Base-by-base conservation (phyloP, 2,329 filamentous ascomycete genomes). In the Colletotrichum cordylinicola region DNA sequence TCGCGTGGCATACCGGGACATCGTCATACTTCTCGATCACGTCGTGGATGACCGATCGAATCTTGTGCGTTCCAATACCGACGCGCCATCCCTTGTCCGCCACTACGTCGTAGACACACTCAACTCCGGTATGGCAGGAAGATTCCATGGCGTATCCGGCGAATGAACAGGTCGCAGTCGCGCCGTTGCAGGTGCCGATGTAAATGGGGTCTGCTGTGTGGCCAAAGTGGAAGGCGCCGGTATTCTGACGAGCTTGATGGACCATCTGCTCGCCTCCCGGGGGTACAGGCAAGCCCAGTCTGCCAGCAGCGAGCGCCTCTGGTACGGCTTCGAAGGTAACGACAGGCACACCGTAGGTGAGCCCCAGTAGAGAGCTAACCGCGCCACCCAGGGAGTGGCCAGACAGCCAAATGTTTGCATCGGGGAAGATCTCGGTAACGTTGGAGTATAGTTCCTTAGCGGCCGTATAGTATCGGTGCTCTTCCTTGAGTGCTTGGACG, bases 151-250 rank as follows among this genome's bases (percentile, higher is more conserved):
- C 96, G 83, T 98, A 99, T 0, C 97, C 97, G 2, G 93, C 96
- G 81, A 98, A 93, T 0, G 96, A 97, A 84, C 97, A 98, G 13
- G 94, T 93, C 4, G 96, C 96, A 3, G 95, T 96, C 4, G 95
- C 95, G 37, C 94, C 95, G 81, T 98, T 98, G 85, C 97, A 98
- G 1, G 93, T 95, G 37, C 97, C 97, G 87, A 98, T 96, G 81
- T 94, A 99, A 39, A 99, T 93, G 0, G 97, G 97, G 84, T 99
- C 97, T 1, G 97, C 97, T 0, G 96, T 98, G 81, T 98, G 96
- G 6, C 97, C 97, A 82, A 98, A 96, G 84, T 99, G 97, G 82
- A 93, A 98, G 0, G 94, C 90, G 15, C 95, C 96, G 0, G 95
- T 98, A 80, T 92, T 90, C 74, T 91, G 86, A 56, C 95, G 89